These are phyloP conservation scores for Malassezia globosa DNA, from an alignment of 1,284 basidiomycete genomes.

Conservation along the genomic window DNA sequence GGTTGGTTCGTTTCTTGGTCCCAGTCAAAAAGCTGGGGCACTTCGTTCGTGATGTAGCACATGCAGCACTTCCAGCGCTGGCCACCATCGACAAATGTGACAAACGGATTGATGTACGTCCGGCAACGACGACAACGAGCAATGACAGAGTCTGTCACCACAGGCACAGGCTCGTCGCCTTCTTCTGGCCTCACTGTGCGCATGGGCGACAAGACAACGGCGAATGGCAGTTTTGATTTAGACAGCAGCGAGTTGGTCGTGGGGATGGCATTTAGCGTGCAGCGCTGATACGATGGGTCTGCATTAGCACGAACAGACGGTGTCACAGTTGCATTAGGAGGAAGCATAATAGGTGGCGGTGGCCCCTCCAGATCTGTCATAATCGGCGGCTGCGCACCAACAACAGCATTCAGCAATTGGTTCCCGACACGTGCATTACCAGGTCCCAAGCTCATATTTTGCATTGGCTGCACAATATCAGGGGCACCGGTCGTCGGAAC, in stretches of 20 bases:
- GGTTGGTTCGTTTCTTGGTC: conserved; percentile 85
- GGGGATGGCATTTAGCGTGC: conserved; percentile 81
- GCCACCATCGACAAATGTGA: conserved; percentile 95
- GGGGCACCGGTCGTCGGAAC: conserved; percentile 35
- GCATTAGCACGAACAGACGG: conserved; percentile 70
- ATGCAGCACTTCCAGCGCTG: conserved; percentile 99
- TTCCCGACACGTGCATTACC: conserved; percentile 10
- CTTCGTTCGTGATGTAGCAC: conserved; percentile 97
- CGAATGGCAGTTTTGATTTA: conserved; percentile 88
- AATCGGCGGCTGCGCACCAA: conserved; percentile 53
- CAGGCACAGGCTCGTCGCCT: conserved; percentile 64
- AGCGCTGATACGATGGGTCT: conserved; percentile 82
- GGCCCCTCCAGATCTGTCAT: conserved; percentile 67
- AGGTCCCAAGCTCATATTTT: conserved; percentile 64
- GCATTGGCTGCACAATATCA: conserved; percentile 56
- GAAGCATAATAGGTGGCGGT: conserved; percentile 79
- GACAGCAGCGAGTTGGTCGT: conserved; percentile 78
- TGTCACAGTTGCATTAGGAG: conserved; percentile 68
- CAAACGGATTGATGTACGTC: conserved; percentile 97
- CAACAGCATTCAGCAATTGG: conserved; percentile 13
- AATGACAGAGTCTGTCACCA: conserved; percentile 86
- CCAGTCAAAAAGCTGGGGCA: conserved; percentile 98
- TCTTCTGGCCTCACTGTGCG: conserved; percentile 56
- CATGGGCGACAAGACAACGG: conserved; percentile 82
- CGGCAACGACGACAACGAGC: conserved; percentile 93